Evolutionary conservation across 2,329 filamentous ascomycete genomes (phyloP), one percentile per base, ranked within the genome.

Genomic region (Kalmusia sp.): DNA sequence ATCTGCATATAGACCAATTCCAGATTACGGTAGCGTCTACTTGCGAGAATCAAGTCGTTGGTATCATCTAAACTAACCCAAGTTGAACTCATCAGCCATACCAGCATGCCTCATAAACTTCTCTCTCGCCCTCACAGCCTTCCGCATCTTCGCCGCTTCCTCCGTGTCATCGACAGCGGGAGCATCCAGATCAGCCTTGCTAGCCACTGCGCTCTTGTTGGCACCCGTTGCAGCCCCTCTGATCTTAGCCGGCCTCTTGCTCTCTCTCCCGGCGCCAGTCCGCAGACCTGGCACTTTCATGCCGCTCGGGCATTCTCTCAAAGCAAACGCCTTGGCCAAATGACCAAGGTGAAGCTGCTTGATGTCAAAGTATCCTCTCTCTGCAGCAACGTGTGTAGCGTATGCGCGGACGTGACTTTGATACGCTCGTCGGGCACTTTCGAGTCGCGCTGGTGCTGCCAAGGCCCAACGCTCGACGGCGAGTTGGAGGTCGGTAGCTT

Each of bases 381-480:
- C 95, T 37, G 88, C 87, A 25, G 90, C 88, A 24, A 93, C 85
- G 74, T 99, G 95, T 0, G 95, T 99, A 2, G 95, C 92, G 72
- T 99, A 99, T 1, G 95, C 95, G 49, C 95, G 84, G 49, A 99
- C 88, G 68, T 98, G 93, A 45, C 91, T 95, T 70, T 96, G 92
- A 78, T 91, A 99, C 0, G 89, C 95, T 62, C 91, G 87, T 17
- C 92, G 85, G 0, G 90, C 93, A 65, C 92, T 84, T 65, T 96
- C 92, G 4, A 96, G 84, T 33, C 90, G 84, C 50, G 86, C 86
- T 0, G 84, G 78, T 49, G 88, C 84, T 30, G 86, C 82, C 7
- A 87, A 72, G 1, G 84, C 80, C 85, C 86, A 89, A 17, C 87
- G 80, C 70, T 90, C 87, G 19, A 87, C 74, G 25, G 86, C 82